phyloP scores from a whole-genome alignment of 768 basidiomycete species.

The Omphalotus guepiniiformis region DNA sequence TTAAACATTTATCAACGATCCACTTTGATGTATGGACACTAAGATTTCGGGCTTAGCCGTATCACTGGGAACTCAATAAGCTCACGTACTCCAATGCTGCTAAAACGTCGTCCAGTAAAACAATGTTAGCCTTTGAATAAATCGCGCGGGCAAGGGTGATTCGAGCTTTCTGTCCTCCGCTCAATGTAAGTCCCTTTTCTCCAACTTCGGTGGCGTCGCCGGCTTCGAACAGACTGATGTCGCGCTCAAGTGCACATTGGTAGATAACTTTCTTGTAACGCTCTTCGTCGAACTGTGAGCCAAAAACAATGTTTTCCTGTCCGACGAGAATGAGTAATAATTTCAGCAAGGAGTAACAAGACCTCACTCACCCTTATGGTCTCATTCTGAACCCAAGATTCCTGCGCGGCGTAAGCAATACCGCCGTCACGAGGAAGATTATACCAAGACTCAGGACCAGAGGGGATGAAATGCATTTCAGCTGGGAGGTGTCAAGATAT shows the following conservation, averaged over 20 bases:
- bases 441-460: conserved; percentile 54
- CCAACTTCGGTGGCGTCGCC: conserved; percentile 70
- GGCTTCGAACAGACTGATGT: conserved; percentile 64
- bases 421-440: conserved; percentile 65
- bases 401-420: conserved; percentile 79
- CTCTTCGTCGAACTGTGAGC: conserved; percentile 67
- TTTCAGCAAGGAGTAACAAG: no score
- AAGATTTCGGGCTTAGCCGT: conserved; percentile 12
- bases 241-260: conserved; percentile 71
- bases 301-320: conserved; percentile 80
- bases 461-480: conserved; percentile 63
- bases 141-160: conserved; percentile 43
- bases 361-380: conserved; percentile 61
- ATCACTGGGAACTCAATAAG: not conserved
- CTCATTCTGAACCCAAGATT: conserved; percentile 82
- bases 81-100: conserved; percentile 51
- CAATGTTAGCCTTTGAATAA: conserved; percentile 49
- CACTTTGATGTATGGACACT: conserved; percentile 74
- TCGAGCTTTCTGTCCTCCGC: conserved; percentile 45
- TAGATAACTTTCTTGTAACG: conserved; percentile 73
- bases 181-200: conserved; percentile 61
- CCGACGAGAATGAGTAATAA: not conserved
- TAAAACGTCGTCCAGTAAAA: conserved; percentile 72
- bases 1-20: conserved; percentile 74
- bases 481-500: conserved; percentile 23